Evolutionary conservation across 345 rosid species (phyloP).

Genomic region (Theobroma cacao): DNA sequence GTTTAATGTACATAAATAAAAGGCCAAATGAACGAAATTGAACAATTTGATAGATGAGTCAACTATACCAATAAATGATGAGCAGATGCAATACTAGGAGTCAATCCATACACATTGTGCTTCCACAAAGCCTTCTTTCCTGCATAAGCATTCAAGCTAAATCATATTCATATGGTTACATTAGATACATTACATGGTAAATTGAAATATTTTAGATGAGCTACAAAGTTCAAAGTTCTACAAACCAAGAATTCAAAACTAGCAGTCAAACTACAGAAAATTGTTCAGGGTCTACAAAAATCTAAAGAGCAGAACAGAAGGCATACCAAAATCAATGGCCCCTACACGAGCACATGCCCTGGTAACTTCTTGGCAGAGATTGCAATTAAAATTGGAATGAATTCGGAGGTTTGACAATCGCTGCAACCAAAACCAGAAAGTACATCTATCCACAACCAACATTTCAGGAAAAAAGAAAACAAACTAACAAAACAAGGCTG

Average conservation of each 20-base stretch:
- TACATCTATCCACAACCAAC: neutral
- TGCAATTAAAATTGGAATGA: conserved; percentile 71
- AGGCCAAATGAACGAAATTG: conserved; percentile 5
- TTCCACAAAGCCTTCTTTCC: conserved; percentile 78
- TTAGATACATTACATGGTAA: neutral
- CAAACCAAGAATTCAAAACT: conserved; percentile 4
- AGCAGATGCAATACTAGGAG: conserved; percentile 72
- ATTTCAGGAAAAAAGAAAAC: neutral
- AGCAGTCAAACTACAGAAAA: neutral
- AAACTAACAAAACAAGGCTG: neutral
- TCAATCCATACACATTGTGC: conserved; percentile 76
- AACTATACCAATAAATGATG: conserved; percentile 71
- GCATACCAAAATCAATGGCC: conserved; percentile 73
- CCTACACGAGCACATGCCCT: conserved; percentile 73
- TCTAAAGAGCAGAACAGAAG: neutral
- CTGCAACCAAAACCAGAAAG: conserved; percentile 40
- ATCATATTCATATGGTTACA: conserved; percentile 1
- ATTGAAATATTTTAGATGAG: neutral
- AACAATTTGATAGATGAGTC: neutral
- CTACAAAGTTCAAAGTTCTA: conserved; percentile 2
- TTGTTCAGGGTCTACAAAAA: neutral
- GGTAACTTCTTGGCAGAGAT: conserved; percentile 79
- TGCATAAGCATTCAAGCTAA: conserved; percentile 27
- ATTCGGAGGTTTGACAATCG: conserved; percentile 79
- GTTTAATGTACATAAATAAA: conserved; percentile 1